Percentiles rank a stretch among this genome's conserved stretches.
Conservation (phyloP, 1,284 basidiomycete species). For the Cryptococcus deneoformans region DNA sequence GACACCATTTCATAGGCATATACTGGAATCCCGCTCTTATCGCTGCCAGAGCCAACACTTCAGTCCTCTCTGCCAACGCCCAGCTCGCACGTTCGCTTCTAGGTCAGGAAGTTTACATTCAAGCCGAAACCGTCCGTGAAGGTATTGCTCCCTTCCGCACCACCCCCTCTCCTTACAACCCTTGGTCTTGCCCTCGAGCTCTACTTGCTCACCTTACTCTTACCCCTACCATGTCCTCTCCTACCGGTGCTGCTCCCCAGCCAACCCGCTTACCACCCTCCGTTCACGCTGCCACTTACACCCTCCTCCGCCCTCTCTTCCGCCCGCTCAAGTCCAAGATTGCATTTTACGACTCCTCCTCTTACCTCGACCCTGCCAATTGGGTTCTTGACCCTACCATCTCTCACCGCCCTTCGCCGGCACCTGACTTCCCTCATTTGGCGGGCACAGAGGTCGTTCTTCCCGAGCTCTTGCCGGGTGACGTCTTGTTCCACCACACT, state of each 20-base stretch:
- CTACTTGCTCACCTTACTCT: constrained; percentile 38
- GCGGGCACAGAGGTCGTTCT: constrained; percentile 16
- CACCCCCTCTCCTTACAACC: constrained; percentile 6
- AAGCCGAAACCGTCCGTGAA: constrained; percentile 24
- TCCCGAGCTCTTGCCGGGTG: constrained; percentile 33
- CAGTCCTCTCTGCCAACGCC: constrained; percentile 30
- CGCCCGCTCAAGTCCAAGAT: constrained; percentile 27
- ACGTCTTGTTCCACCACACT: constrained; percentile 37
- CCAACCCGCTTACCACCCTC: constrained; percentile 16
- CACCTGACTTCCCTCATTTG: constrained; percentile 25
- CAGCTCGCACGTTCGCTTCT: constrained; percentile 24
- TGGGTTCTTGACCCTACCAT: constrained; percentile 18
- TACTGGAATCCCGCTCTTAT: constrained; percentile 38
- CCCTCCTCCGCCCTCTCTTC: constrained; percentile 41
- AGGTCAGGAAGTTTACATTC: constrained; percentile 19
- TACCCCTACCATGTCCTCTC: constrained; percentile 21
- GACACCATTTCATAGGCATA: constrained; percentile 15
- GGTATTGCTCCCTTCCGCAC: constrained; percentile 4
- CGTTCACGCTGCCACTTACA: constrained; percentile 35
- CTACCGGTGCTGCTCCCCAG: constrained; percentile 1
- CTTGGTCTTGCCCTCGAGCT: constrained; percentile 12
- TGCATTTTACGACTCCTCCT: constrained; percentile 34
- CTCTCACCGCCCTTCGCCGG: background rate
- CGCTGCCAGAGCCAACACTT: constrained; percentile 33
- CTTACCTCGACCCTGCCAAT: constrained; percentile 36